These are phyloP conservation scores for Candida pseudofarinosa DNA, from an alignment of 805 yeast genomes.

Conservation along the genomic window DNA sequence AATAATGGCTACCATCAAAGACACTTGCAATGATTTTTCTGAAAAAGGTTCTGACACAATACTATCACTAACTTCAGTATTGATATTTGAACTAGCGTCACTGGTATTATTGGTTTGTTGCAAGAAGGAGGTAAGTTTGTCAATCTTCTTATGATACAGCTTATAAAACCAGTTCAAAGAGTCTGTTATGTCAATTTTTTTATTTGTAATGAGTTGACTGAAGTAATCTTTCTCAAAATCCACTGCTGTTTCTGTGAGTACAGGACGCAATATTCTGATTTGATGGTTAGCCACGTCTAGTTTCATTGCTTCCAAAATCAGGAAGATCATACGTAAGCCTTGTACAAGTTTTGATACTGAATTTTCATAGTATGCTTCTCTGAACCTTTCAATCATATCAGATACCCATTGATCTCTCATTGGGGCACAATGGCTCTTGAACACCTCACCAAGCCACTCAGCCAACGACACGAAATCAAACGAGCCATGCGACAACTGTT, in stretches of 20 bases:
- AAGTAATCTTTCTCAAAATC: conserved; percentile 87
- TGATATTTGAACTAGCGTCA: background rate
- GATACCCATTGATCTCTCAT: conserved; percentile 90
- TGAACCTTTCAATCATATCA: conserved; percentile 65
- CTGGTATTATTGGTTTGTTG: background rate
- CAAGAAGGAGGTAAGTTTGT: background rate
- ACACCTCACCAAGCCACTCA: conserved; percentile 68
- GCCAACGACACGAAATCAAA: conserved; percentile 69
- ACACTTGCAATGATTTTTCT: conserved; percentile 25
- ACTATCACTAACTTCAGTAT: background rate
- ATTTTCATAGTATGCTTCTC: conserved; percentile 43
- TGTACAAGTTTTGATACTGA: conserved; percentile 56
- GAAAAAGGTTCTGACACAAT: background rate
- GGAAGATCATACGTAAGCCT: conserved; percentile 73
- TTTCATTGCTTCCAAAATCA: conserved; percentile 90
- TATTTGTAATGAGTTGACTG: conserved; percentile 45
- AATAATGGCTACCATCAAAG: conserved; percentile 51
- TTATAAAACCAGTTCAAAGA: conserved; percentile 64
- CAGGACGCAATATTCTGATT: conserved; percentile 79
- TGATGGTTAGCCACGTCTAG: conserved; percentile 94
- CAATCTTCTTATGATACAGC: conserved; percentile 21
- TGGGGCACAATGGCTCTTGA: conserved; percentile 92
- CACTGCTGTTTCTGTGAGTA: conserved; percentile 78
- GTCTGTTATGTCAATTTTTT: conserved; percentile 56
- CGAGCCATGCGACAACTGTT: conserved; percentile 68